Evolutionary conservation across 2,329 filamentous ascomycete genomes (phyloP).

Genomic region (Raffaelea albimanens): DNA sequence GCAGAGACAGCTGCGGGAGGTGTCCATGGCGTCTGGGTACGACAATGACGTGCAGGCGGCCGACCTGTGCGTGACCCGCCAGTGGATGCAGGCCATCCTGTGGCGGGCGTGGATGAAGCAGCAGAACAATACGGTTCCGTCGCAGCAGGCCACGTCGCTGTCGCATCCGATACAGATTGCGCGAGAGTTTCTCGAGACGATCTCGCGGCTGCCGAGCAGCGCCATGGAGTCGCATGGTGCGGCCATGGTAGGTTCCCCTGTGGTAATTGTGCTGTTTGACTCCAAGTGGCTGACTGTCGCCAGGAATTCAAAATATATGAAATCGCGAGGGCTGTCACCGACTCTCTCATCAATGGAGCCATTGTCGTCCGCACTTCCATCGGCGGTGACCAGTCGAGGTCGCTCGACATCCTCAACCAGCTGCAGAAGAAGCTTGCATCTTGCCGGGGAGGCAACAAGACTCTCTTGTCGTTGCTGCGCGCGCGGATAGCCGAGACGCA

Average conservation of each 20-base stretch:
- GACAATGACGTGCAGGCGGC: slow-evolving; percentile 39
- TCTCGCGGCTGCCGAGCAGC: slow-evolving; percentile 31
- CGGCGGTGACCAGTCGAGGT: slow-evolving; percentile 14
- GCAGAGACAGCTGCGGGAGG: slow-evolving; percentile 32
- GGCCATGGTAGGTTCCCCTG: slow-evolving; percentile 29
- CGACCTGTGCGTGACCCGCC: slow-evolving; percentile 37
- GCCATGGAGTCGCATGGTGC: slow-evolving; percentile 40
- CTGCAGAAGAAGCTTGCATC: slow-evolving; percentile 30
- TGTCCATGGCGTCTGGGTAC: slow-evolving; percentile 24
- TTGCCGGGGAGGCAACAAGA: slow-evolving; percentile 32
- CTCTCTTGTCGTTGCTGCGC: slow-evolving; percentile 25
- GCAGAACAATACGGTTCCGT: slow-evolving; percentile 11
- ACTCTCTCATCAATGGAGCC: slow-evolving; percentile 21
- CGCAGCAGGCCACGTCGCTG: slow-evolving; percentile 16
- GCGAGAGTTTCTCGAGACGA: slow-evolving; percentile 32
- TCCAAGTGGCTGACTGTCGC: not conserved
- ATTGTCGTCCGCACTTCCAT: not conserved
- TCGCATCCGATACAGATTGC: slow-evolving; percentile 33
- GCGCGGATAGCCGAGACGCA: slow-evolving; percentile 13
- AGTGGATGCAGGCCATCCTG: slow-evolving; percentile 40
- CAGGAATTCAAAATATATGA: slow-evolving; percentile 34
- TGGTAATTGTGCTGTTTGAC: not conserved
- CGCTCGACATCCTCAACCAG: slow-evolving; percentile 25
- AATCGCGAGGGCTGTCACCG: slow-evolving; percentile 34
- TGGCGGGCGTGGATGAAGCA: slow-evolving; percentile 30